Conservation (phyloP, 2,329 filamentous ascomycete species). For the Fusarium anguioides region DNA sequence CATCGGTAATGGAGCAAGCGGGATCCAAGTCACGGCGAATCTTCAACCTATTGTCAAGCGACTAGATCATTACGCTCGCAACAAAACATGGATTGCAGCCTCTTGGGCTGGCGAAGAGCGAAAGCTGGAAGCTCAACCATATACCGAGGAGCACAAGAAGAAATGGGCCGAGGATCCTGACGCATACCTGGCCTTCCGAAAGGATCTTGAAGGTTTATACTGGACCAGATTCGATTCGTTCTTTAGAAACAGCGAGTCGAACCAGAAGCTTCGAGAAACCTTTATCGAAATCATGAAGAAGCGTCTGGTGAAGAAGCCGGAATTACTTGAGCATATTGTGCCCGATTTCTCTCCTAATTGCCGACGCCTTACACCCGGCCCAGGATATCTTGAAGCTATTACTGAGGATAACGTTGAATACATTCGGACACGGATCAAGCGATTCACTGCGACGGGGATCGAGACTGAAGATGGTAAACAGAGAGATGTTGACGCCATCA, state of each 20-base stretch:
- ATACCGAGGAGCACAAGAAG: constrained; percentile 65
- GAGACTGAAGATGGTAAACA: constrained; percentile 67
- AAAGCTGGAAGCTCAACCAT: constrained; percentile 66
- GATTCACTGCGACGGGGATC: constrained; percentile 70
- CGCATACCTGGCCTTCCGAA: constrained; percentile 69
- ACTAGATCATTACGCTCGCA: constrained; percentile 73
- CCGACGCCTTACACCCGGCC: constrained; percentile 72
- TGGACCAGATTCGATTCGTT: constrained; percentile 68
- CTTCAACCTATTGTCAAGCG: constrained; percentile 60
- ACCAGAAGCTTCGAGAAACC: constrained; percentile 57
- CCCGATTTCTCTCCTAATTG: constrained; percentile 74
- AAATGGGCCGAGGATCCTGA: constrained; percentile 67
- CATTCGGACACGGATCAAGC: constrained; percentile 66
- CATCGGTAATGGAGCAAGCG: constrained; percentile 72
- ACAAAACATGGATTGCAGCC: constrained; percentile 74
- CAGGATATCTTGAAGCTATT: constrained; percentile 74
- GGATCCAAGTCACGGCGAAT: constrained; percentile 67
- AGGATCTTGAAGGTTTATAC: constrained; percentile 68
- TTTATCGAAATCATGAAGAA: constrained; percentile 63
- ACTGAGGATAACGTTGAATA: constrained; percentile 71
- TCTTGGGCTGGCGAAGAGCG: constrained; percentile 68
- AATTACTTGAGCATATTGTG: constrained; percentile 65
- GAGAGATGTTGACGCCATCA: constrained; percentile 70
- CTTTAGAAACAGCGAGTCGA: constrained; percentile 64
- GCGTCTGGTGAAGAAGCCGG: constrained; percentile 64